These are phyloP conservation scores for Ophiosphaerella narmari DNA, from an alignment of 2,329 filamentous ascomycete species.

Conservation along the genomic window DNA sequence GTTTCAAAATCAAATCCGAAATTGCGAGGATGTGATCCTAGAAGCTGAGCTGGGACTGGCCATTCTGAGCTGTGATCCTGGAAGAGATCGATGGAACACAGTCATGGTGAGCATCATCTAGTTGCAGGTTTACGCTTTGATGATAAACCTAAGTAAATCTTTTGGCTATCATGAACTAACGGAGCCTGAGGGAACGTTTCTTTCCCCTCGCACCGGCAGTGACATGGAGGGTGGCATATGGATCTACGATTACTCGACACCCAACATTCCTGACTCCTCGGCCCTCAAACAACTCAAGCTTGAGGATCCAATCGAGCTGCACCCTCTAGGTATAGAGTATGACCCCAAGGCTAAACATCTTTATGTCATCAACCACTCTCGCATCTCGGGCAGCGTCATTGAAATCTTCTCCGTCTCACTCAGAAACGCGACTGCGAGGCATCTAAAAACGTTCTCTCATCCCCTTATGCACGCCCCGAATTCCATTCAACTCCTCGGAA, in stretches of 20 bases:
- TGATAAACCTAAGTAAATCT: background rate
- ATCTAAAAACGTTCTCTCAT: constrained; percentile 40
- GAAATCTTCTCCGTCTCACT: constrained; percentile 41
- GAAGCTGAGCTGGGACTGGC: constrained; percentile 44
- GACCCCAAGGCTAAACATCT: constrained; percentile 42
- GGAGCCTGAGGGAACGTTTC: constrained; percentile 15
- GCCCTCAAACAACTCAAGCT: constrained; percentile 32
- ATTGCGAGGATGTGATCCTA: constrained; percentile 53
- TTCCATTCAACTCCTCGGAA: constrained; percentile 41
- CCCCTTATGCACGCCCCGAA: constrained; percentile 46
- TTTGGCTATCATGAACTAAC: constrained; percentile 25
- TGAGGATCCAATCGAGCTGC: constrained; percentile 38
- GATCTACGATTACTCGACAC: constrained; percentile 45
- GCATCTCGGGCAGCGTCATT: constrained; percentile 29
- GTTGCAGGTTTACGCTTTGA: background rate
- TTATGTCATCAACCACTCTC: constrained; percentile 49
- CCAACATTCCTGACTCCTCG: constrained; percentile 15
- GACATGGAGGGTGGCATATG: constrained; percentile 39
- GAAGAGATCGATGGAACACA: constrained; percentile 52
- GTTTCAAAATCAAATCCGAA: constrained; percentile 44
- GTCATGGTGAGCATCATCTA: constrained; percentile 46
- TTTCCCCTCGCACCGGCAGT: constrained; percentile 9
- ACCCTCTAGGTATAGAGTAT: constrained; percentile 50
- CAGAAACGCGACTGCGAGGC: constrained; percentile 25
- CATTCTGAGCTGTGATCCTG: constrained; percentile 51